Evolutionary conservation across 2,329 filamentous ascomycete species (phyloP), one percentile per base, ranked within the genome.

Genomic region (Neofusicoccum umdonicola): DNA sequence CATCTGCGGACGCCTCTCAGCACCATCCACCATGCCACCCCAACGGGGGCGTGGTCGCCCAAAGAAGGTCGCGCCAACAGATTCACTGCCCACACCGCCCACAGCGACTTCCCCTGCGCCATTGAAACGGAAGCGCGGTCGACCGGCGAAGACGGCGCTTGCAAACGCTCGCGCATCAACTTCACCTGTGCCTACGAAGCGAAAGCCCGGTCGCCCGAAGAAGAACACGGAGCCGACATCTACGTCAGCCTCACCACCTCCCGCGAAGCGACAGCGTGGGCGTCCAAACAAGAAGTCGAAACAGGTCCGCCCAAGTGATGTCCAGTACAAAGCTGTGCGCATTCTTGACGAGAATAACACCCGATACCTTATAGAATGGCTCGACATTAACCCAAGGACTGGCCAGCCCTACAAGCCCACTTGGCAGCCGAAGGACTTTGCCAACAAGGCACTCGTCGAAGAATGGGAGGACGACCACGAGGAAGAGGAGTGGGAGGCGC

Each of bases 281-380:
- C 44, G 41, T 13, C 13, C 7, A 37, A 9, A 4, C 22, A 34
- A n/a, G 4, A 31, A 44, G 12, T 11, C 19, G 5, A 15, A 2
- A 5, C 6, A 12, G 27, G 4, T 22, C 12, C 9, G 9, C 6
- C 2, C 3, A 4, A 44, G 1, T 8, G 2, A 31, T 19, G 27
- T 31, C 27, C 27, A 31, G 27, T 57, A 34, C 39, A 8, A 6
- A 13, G 61, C 61, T 1, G 56, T 9, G 13, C 67, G 62, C 8
- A 78, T 79, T 45, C 66, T 79, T n/a, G 66, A 70, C 41, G 76
- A 77, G 51, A 69, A 19, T n/a, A 70, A 69, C 22, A 71, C 71
- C 12, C 67, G 78, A 13, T 89, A 87, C 68, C 71, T 79, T 3
- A 81, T 88, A 62, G 81, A 87, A 69, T 88, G 87, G 87, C 81